phyloP scores from a whole-genome alignment of 176 grass and related monocot species.

The barley (Hordeum vulgare) region MorexV3_pseudomolecules_assembly NC_058523.1:474307119-474307618 shows the following conservation, averaged over 20 bases:
- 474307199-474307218: background rate
- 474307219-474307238: slow-evolving; percentile 32
- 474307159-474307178: slow-evolving; percentile 18
- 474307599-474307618: background rate
- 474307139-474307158: slow-evolving; percentile 20
- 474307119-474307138: background rate
- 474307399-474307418: background rate
- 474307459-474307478: background rate
- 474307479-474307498: background rate
- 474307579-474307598: background rate
- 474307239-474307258: background rate
- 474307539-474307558: background rate
- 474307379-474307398: background rate
- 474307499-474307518: background rate
- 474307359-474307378: slow-evolving; percentile 1
- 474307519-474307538: background rate
- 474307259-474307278: slow-evolving; percentile 37
- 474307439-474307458: background rate
- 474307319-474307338: background rate
- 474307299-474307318: background rate
- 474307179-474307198: slow-evolving; percentile 21
- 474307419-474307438: background rate
- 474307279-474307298: slow-evolving; percentile 14
- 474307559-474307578: background rate
- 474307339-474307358: slow-evolving; percentile 4